phyloP scores from a whole-genome alignment of 2,329 filamentous ascomycete species.

The Sporothrix brunneoviolacea region DNA sequence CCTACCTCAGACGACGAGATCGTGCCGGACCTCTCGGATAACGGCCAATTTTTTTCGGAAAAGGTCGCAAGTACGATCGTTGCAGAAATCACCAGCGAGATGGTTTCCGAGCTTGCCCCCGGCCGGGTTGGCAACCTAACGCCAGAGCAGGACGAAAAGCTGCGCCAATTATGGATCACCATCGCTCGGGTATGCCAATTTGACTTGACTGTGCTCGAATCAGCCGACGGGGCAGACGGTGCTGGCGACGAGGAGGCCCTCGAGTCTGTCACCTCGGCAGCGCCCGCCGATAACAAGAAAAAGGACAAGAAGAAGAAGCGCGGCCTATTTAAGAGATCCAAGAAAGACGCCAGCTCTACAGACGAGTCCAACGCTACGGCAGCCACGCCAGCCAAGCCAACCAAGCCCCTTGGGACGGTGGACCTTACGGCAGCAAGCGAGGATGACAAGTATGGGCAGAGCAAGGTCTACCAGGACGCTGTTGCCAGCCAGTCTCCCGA shows the following conservation, averaged over 20 bases:
- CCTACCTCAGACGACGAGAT: neutral
- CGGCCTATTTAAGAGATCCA: constrained; percentile 58
- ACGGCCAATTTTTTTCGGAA: neutral
- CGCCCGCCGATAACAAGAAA: constrained; percentile 24
- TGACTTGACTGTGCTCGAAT: constrained; percentile 26
- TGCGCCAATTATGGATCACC: constrained; percentile 78
- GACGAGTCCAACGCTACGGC: no score
- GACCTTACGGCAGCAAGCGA: constrained; percentile 30
- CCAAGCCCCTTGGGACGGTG: neutral
- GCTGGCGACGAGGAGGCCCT: constrained; percentile 23
- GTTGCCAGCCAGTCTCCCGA: constrained; percentile 71
- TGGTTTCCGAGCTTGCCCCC: constrained; percentile 39
- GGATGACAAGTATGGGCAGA: constrained; percentile 91
- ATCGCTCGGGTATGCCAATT: constrained; percentile 72
- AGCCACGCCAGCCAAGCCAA: constrained; percentile 2
- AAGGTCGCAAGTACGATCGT: neutral
- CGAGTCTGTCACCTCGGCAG: constrained; percentile 22
- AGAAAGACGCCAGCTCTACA: constrained; percentile 25
- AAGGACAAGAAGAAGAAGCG: constrained; percentile 72
- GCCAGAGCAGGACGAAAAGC: constrained; percentile 78
- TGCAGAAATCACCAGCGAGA: constrained; percentile 8
- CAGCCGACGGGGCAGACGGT: constrained; percentile 23
- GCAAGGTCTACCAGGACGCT: constrained; percentile 77
- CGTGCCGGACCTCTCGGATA: neutral
- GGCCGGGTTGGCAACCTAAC: constrained; percentile 84